Base-by-base conservation (phyloP, 495 filamentous ascomycete genomes). In the Aspergillus sclerotiicarbonarius region DNA sequence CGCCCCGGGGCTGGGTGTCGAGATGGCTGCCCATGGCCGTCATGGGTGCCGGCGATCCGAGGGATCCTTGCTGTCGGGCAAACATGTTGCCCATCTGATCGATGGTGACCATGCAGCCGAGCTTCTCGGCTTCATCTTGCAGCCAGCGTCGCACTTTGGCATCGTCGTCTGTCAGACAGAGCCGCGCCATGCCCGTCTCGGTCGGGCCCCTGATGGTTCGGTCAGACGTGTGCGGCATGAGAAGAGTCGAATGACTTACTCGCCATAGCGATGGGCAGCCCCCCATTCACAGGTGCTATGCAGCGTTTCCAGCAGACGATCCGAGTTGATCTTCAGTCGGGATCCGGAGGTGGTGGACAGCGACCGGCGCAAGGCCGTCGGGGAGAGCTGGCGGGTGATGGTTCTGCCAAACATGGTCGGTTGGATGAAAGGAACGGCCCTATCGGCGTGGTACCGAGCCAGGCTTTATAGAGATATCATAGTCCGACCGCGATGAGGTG, bases 41-140 rank as follows among this genome's bases (percentile, higher is more conserved):
- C 63, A 71, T 70, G 3, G 73, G 73, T 1, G 60, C 60, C 6
- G 67, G 66, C 0, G 70, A 73, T 18, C 71, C 66, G 20, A 69
- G 64, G n/a, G 68, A 63, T 0, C 87, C 87, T 1, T 80, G 69
- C 25, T 82, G 78, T 0, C 85, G 66, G 3, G 88, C 87, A 67
- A 90, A 92, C 61, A 85, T 87, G 56, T 91, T 92, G 2, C 85
- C 84, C 84, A 88, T 87, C 33, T 81, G 67, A 59, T 88, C 85
- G 21, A 83, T 62, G 6, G 69, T 74, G 4, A 82, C 73, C n/a
- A 75, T 66, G 67, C 87, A 90, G 8, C 85, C 87, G 6, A 90
- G 66, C 10, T 76, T 75, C 62, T 77, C 59, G 0, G 84, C 84
- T 21, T 85, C 84, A 8, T 78, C 62, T 8, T 84, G 79, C 59